phyloP scores from a whole-genome alignment of 2,329 filamentous ascomycete species.

The Colletotrichum camelliae region DNA sequence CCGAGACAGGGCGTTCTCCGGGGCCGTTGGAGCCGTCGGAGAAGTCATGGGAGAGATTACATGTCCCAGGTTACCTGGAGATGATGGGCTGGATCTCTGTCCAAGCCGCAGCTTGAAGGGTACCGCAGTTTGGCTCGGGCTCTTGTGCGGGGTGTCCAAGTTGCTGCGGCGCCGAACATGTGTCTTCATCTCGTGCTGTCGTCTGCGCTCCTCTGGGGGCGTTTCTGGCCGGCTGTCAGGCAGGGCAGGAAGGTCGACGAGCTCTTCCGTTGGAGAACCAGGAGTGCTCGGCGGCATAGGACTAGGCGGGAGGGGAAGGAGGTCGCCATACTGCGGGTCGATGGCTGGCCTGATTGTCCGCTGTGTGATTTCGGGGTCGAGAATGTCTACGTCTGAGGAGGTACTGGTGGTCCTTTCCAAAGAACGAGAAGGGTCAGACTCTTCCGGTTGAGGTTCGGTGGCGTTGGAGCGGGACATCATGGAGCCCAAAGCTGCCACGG shows the following conservation, averaged over 20 bases:
- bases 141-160: slow-evolving; percentile 52
- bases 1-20: slow-evolving; percentile 39
- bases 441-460: slow-evolving; percentile 48
- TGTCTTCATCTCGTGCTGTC: slow-evolving; percentile 42
- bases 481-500: slow-evolving; percentile 46
- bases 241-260: slow-evolving; percentile 54
- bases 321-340: slow-evolving; percentile 69
- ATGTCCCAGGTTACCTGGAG: slow-evolving; percentile 41
- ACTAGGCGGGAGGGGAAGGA: slow-evolving; percentile 68
- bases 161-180: slow-evolving; percentile 56
- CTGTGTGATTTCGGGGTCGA: slow-evolving; percentile 64
- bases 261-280: slow-evolving; percentile 47
- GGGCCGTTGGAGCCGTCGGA: slow-evolving; percentile 32
- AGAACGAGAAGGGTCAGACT: slow-evolving; percentile 19
- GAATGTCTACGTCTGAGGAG: slow-evolving; percentile 37
- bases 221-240: slow-evolving; percentile 67
- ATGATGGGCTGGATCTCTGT: slow-evolving; percentile 49
- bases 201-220: slow-evolving; percentile 52
- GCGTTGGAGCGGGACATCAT: slow-evolving; percentile 49
- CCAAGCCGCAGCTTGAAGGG: slow-evolving; percentile 61
- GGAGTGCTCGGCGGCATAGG: slow-evolving; percentile 67
- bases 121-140: slow-evolving; percentile 63
- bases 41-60: slow-evolving; percentile 44
- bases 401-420: slow-evolving; percentile 3
- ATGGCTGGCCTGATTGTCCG: slow-evolving; percentile 68